Evolutionary conservation across 805 yeast genomes (phyloP), one percentile per base, ranked within the genome.

Genomic region (Scheffersomyces ergatensis): DNA sequence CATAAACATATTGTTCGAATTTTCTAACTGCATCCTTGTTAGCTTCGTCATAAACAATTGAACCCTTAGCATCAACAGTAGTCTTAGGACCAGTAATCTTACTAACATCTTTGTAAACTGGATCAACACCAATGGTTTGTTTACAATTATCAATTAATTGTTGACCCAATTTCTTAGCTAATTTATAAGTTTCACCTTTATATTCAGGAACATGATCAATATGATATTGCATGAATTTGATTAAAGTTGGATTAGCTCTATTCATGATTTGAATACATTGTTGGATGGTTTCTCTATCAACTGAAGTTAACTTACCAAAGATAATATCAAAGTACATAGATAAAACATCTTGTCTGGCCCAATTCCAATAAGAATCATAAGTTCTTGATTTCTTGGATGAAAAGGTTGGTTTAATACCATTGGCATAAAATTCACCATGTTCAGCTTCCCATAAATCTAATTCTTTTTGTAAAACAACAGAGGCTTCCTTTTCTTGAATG

Each of bases 291-390:
- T 93, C 97, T 65, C 99, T 82, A 66, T 93, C 98, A 51, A 93
- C 85, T 45, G 88, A 83, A 47, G 89, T 81, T 48, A 85, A 78
- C 49, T 87, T 84, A 64, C 99, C 99, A 65, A 93, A 95, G 54
- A 93, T 89, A 57, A 93, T 89, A 67, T 93, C 97, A 62, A 80
- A 93, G 72, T 87, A 93, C 88, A 93, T 84, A 37, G 89, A 80
- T 54, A 93, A 73, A 46, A 93, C 86, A 63, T 93, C 96, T 74
- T 93, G 99, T 68, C 97, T 87, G 36, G 98, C 97, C 99, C 99
- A 93, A 69, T 95, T 95, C 99, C 99, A 93, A 69, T 90, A 89
- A 17, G 97, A 89, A 69, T 93, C 98, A 66, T 92, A 93, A 40
- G 85, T 82, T 74, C 99, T 86, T 21, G 97, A 96, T 74, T 93